Percentiles rank a stretch among this genome's conserved stretches.
Evolutionary conservation across 495 filamentous ascomycete genomes (phyloP).

Genomic region (Aspergillus sclerotioniger): DNA sequence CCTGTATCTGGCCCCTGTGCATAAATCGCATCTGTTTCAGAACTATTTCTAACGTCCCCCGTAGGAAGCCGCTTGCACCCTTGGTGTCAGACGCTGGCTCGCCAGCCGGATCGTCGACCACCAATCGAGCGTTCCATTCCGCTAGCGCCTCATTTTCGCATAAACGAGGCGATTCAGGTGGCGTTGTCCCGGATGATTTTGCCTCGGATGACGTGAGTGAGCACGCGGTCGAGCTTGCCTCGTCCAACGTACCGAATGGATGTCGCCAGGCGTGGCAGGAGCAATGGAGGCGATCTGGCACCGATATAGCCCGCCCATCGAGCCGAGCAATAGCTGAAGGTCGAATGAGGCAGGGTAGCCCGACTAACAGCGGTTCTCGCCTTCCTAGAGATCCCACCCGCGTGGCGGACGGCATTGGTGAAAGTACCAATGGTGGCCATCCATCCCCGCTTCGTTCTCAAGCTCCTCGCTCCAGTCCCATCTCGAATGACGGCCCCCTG

Average conservation of each 20-base stretch:
- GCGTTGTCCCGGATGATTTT: slow-evolving; percentile 22
- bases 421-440: not conserved
- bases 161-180: slow-evolving; percentile 21
- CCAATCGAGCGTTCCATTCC: slow-evolving; percentile 25
- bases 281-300: slow-evolving; percentile 13
- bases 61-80: slow-evolving; percentile 19
- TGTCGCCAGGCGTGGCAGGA: slow-evolving; percentile 15
- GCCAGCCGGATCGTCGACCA: slow-evolving; percentile 20
- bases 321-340: slow-evolving; percentile 14
- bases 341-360: slow-evolving; percentile 10
- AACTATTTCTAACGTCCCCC: no score
- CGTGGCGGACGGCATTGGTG: slow-evolving; percentile 9
- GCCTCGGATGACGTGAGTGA: slow-evolving; percentile 26
- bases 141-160: slow-evolving; percentile 21
- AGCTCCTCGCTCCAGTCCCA: slow-evolving; percentile 12
- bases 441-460: slow-evolving; percentile 9
- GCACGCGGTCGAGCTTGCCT: slow-evolving; percentile 13
- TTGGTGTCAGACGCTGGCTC: slow-evolving; percentile 22
- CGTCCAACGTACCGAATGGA: slow-evolving; percentile 14
- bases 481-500: slow-evolving; percentile 11
- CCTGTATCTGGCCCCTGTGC: not conserved
- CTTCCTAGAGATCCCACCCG: slow-evolving; percentile 11
- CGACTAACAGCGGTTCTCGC: slow-evolving; percentile 12
- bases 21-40: slow-evolving; percentile 6
- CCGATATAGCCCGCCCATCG: slow-evolving; percentile 8